Base-by-base conservation (phyloP, 768 basidiomycete genomes). In the Scleroderma citrinum region DNA sequence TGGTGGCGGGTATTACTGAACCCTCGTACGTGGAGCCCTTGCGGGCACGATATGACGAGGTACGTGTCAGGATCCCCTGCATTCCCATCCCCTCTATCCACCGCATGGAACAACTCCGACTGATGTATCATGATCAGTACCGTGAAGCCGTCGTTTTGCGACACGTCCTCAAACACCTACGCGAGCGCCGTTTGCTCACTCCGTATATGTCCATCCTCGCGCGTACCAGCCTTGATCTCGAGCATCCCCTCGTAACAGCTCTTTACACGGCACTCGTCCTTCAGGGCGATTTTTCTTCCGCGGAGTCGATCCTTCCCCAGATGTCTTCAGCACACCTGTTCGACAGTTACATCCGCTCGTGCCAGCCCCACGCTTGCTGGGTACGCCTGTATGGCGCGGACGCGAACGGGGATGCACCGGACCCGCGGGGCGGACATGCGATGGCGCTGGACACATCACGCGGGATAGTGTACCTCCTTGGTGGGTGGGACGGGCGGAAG, bases 401-500 rank as follows among this genome's bases (percentile, higher is more conserved):
- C 53, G 72, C 78, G 1, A 78, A 84, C 52, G 73, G 78, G 1
- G 84, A 87, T 55, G 64, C 75, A 0, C 88, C 89, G 5, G 72
- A 75, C 21, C 71, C 78, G 39, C 79, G 89, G 1, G 85, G 88
- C 14, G 89, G 88, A 0, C 87, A 91, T 54, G 83, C 85, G 19
- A 87, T 88, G 85, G 88, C 85, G 56, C 78, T 89, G 53, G 87
- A 90, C 58, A 68, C 75, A 20, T 70, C 75, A 7, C 73, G 78
- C 34, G 77, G 78, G 6, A 64, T 76, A 38, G 79, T 91, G 24
- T 90, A 90, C 59, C 73, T 91, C 19, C 80, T 88, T 47, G 89
- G 88, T 1, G 89, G 89, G 0, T 91, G 83, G 80, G 78, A 88
- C 52, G 87, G 89, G 1, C 65, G 78, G 47, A 80, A 76, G 51